Evolutionary conservation across 192 early-diverging fungal species (phyloP).

Genomic region (Gonapodya sp.): DNA sequence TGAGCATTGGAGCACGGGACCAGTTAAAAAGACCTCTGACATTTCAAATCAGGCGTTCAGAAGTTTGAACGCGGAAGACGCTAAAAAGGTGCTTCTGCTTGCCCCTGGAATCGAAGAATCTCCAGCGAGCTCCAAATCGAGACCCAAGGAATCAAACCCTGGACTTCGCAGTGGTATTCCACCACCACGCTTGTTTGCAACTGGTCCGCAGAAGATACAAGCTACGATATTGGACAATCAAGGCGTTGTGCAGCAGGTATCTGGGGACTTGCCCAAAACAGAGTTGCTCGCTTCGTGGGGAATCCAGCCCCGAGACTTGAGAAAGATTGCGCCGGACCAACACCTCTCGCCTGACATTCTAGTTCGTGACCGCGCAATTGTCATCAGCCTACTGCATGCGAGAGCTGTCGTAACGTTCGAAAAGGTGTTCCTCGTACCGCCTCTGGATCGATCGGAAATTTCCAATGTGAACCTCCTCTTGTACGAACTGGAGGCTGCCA

Average conservation of each 20-base stretch:
- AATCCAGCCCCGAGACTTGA: constrained; percentile 74
- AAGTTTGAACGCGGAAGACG: neutral
- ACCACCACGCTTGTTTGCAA: neutral
- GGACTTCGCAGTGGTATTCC: neutral
- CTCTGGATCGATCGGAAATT: neutral
- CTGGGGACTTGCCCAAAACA: constrained; percentile 63
- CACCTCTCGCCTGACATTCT: neutral
- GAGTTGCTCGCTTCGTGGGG: constrained; percentile 69
- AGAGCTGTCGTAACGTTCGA: neutral
- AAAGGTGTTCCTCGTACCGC: neutral
- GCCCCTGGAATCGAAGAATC: too few species aligned
- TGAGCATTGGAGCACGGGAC: neutral
- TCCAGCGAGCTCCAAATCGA: too few species aligned
- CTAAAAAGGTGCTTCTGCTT: too few species aligned
- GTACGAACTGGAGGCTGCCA: neutral
- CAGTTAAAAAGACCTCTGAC: neutral
- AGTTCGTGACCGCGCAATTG: neutral
- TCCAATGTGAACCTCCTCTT: neutral
- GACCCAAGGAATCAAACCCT: neutral
- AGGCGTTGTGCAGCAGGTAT: neutral
- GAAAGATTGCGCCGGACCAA: constrained; percentile 36
- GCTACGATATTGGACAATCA: neutral
- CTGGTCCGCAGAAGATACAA: neutral
- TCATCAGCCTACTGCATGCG: neutral
- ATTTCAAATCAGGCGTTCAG: neutral